These are phyloP conservation scores for Pythium coloratum DNA, from an alignment of 352 stramenopile genomes.

Conservation along the genomic window DNA sequence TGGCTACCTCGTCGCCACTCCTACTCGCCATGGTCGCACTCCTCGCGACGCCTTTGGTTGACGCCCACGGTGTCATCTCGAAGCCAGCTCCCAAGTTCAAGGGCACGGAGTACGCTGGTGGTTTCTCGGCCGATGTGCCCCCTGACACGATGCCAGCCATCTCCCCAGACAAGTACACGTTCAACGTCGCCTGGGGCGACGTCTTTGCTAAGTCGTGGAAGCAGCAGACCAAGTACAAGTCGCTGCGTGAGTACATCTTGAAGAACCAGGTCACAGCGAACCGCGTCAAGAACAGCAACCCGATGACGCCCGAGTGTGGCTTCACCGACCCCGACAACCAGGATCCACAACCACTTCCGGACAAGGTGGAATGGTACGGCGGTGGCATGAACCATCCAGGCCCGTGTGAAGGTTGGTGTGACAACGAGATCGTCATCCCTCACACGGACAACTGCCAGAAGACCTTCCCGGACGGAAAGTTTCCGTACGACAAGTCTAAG, in stretches of 20 bases:
- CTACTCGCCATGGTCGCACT: constrained; percentile 6
- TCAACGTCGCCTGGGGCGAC: constrained; percentile 11
- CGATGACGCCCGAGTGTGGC: constrained; percentile 36
- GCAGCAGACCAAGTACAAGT: constrained; percentile 41
- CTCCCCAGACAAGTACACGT: constrained; percentile 15
- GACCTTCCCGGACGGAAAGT: constrained; percentile 36
- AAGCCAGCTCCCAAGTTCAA: constrained; percentile 20
- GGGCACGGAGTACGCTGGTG: constrained; percentile 15
- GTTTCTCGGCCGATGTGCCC: constrained; percentile 12
- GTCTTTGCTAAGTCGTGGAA: constrained; percentile 32
- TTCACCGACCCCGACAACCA: constrained; percentile 43
- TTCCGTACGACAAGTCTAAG: constrained; percentile 45
- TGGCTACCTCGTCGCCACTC: background rate
- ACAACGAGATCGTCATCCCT: constrained; percentile 34
- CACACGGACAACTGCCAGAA: constrained; percentile 41
- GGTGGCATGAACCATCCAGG: constrained; percentile 42
- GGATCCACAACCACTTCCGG: constrained; percentile 31
- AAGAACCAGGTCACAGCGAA: constrained; percentile 38
- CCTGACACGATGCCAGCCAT: constrained; percentile 8
- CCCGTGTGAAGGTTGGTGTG: constrained; percentile 51
- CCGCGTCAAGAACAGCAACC: constrained; percentile 27
- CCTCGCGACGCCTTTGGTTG: background rate
- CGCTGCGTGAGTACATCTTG: constrained; percentile 44
- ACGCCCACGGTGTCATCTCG: constrained; percentile 17
- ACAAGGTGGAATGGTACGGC: constrained; percentile 45